These are phyloP conservation scores for Phytomonas sp. DNA, from an alignment of 208 protist species.

Conservation along the genomic window DNA sequence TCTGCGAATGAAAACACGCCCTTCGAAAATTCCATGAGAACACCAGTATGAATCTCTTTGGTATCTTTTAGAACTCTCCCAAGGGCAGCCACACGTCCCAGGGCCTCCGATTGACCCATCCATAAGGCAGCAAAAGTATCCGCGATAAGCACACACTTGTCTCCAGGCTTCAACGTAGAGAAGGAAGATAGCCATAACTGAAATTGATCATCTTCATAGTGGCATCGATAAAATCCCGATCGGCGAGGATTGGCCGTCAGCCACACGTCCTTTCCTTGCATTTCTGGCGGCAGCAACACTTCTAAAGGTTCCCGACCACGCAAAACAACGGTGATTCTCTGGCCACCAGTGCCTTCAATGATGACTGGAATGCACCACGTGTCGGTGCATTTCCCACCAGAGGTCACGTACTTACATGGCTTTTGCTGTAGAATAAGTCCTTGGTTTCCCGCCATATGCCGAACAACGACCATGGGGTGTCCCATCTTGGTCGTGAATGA, in stretches of 20 bases:
- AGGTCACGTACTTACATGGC: conserved; percentile 50
- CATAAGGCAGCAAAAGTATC: conserved; percentile 64
- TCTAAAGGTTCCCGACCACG: conserved; percentile 26
- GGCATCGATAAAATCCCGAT: conserved; percentile 80
- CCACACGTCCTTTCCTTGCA: conserved; percentile 23
- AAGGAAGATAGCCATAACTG: conserved; percentile 37
- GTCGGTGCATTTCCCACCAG: conserved; percentile 16
- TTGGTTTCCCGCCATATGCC: conserved; percentile 11
- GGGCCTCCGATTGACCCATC: conserved; percentile 67
- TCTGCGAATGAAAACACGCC: neutral
- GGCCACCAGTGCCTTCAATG: conserved; percentile 27
- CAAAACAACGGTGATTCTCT: conserved; percentile 34
- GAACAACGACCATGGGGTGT: conserved; percentile 87
- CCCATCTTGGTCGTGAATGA: conserved; percentile 91
- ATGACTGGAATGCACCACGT: conserved; percentile 71
- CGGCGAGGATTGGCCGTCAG: conserved; percentile 69
- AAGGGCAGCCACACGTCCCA: conserved; percentile 31
- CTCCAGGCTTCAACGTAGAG: conserved; percentile 24
- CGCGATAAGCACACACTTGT: conserved; percentile 57
- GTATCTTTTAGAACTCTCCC: conserved; percentile 20
- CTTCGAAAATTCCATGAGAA: conserved; percentile 39
- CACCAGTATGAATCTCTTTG: conserved; percentile 35
- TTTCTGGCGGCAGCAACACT: conserved; percentile 29
- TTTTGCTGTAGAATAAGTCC: conserved; percentile 49
- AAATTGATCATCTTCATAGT: conserved; percentile 67